phyloP scores from a whole-genome alignment of 2,329 filamentous ascomycete genomes.

The Biscogniauxia marginata region DNA sequence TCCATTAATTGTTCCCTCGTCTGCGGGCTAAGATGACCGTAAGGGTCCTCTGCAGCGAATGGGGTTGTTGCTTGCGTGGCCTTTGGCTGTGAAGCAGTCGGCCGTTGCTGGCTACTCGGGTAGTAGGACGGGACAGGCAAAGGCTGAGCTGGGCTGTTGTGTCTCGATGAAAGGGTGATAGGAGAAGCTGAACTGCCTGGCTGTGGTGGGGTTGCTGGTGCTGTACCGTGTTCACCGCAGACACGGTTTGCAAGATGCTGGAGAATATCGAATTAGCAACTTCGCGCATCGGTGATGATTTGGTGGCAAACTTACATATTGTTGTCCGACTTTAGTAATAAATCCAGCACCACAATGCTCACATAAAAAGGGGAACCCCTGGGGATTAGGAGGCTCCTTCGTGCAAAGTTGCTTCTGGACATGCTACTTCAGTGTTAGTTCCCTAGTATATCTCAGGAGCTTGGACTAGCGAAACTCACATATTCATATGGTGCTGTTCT shows the following conservation, averaged over 20 bases:
- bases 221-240: conserved; percentile 42
- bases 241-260: conserved; percentile 43
- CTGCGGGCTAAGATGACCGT: conserved; percentile 41
- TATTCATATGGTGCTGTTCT: conserved; percentile 27
- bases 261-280: conserved; percentile 12
- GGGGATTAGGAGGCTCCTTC: conserved; percentile 17
- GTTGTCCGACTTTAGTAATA: conserved; percentile 38
- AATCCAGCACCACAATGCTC: conserved; percentile 47
- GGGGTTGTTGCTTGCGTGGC: conserved; percentile 3
- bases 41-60: conserved; percentile 37
- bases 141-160: conserved; percentile 12
- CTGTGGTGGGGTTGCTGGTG: conserved; percentile 22
- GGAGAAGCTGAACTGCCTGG: conserved; percentile 9
- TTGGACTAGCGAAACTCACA: conserved; percentile 20
- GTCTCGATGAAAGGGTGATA: conserved; percentile 12
- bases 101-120: conserved; percentile 1
- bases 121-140: not conserved
- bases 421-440: conserved; percentile 29
- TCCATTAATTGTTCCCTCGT: conserved; percentile 32
- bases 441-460: not conserved
- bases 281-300: not conserved
- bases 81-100: conserved; percentile 8
- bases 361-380: conserved; percentile 41
- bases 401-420: conserved; percentile 36
- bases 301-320: conserved; percentile 36